Conservation (phyloP, 2,329 filamentous ascomycete genomes). For the Aspergillus flavus region DNA sequence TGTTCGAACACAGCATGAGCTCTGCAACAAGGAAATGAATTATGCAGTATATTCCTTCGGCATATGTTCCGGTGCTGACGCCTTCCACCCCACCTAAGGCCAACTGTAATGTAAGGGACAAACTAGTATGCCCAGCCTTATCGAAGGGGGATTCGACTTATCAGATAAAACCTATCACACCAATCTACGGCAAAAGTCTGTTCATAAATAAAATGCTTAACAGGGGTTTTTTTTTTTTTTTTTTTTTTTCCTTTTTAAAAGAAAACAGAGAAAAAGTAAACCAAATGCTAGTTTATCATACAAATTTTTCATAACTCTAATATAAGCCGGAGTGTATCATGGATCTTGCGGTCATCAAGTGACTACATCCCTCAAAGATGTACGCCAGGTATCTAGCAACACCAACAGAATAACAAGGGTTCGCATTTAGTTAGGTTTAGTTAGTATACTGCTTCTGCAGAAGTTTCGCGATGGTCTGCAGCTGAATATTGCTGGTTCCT, state of each 20-base stretch:
- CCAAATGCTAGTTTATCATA: not conserved
- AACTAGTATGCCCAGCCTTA: not conserved
- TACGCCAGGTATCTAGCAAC: not conserved
- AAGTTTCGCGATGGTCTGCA: slow-evolving; percentile 71
- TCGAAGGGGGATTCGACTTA: not conserved
- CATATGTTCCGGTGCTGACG: not conserved
- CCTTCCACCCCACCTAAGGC: not conserved
- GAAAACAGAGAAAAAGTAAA: not conserved
- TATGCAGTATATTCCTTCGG: not conserved
- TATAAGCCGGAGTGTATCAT: not conserved
- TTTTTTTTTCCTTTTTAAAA: not conserved
- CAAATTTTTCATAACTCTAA: not conserved
- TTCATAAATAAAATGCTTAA: not conserved
- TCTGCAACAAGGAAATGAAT: not conserved
- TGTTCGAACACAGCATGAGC: not conserved
- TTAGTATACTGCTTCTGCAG: slow-evolving; percentile 69
- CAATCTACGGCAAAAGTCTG: not conserved
- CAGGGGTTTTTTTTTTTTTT: too few relatives aligned
- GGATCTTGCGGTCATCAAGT: not conserved
- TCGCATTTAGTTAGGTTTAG: not conserved
- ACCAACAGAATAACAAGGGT: not conserved
- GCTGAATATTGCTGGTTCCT: slow-evolving; percentile 71
- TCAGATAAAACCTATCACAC: not conserved
- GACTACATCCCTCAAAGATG: not conserved
- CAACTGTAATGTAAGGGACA: not conserved